Evolutionary conservation across 768 basidiomycete species (phyloP), one percentile per base, ranked within the genome.

Genomic region (Amanita muscaria): DNA sequence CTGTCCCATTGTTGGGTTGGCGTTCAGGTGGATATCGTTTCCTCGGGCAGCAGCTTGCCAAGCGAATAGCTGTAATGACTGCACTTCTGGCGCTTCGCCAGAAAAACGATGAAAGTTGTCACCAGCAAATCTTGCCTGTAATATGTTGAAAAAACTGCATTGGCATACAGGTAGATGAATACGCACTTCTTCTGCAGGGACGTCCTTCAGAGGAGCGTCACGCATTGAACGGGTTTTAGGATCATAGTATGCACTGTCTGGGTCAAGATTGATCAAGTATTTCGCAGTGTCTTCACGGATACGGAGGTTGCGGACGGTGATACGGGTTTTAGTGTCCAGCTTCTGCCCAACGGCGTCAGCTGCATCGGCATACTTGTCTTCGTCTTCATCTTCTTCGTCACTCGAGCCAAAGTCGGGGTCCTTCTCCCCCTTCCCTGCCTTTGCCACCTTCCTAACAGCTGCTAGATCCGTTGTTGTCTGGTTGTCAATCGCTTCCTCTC

Each of bases 141-240:
- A 33, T 32, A 45, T 21, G 49, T 33, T 36, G 40, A 34, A 50
- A 10, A 16, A 43, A 18, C 11, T 25, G n/a, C n/a, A n/a, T n/a
- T n/a, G n/a, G n/a, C n/a, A n/a, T n/a, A n/a, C 16, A 4, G 25
- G 22, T 49, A 29, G 44, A 31, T 25, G 46, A 29, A 18, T 6
- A 66, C 85, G 40, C 59, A 93, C 92, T 56, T 98, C 94, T 63
- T 94, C 91, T n/a, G 88, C 66, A 5, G 80, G 70, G 19, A 88
- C 68, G 53, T 79, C 76, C 59, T 77, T 79, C 11, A 81, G 49
- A 0, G 94, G 96, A 32, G 94, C 93, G 57, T 99, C 96, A 64
- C 96, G 85, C 96, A 99, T 99, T 5, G 94, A 97, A 57, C 96
- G 83, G 10, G 96, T 98, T 69, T 99, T 99, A 37, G 96, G 96